Conservation (phyloP, 2,329 filamentous ascomycete genomes). For the Aspergillus candidus region DNA sequence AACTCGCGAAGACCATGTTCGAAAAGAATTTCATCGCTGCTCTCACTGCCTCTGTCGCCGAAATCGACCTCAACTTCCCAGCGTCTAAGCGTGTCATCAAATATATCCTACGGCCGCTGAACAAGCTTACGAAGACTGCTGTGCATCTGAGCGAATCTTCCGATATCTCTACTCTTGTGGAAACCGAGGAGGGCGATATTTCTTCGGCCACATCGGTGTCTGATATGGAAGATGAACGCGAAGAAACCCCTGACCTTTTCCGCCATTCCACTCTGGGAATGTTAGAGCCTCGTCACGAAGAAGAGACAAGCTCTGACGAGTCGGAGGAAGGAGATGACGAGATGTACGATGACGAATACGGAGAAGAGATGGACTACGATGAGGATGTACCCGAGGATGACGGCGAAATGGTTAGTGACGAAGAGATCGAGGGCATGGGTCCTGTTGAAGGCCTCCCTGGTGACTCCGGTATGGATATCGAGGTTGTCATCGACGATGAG, state of each 20-base stretch:
- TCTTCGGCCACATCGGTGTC: constrained; percentile 83
- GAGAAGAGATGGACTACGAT: constrained; percentile 87
- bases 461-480: constrained; percentile 63
- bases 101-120: constrained; percentile 86
- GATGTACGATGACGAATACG: constrained; percentile 88
- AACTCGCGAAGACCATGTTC: constrained; percentile 92
- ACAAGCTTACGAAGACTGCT: constrained; percentile 79
- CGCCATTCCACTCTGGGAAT: constrained; percentile 93
- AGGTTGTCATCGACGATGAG: constrained; percentile 79
- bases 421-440: constrained; percentile 75
- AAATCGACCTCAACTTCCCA: constrained; percentile 91
- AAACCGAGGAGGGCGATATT: constrained; percentile 79
- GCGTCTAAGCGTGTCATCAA: constrained; percentile 91
- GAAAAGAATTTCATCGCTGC: constrained; percentile 93
- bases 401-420: constrained; percentile 82
- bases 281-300: constrained; percentile 76
- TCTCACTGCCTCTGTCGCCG: constrained; percentile 84
- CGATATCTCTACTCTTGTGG: constrained; percentile 62
- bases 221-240: constrained; percentile 75
- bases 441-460: constrained; percentile 58
- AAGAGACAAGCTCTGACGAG: constrained; percentile 70
- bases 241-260: constrained; percentile 95
- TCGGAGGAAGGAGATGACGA: constrained; percentile 72
- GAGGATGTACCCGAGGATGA: constrained; percentile 73
- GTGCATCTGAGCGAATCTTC: constrained; percentile 78